Base-by-base conservation (phyloP, 2,329 filamentous ascomycete species). In the Penicillium sp. region DNA sequence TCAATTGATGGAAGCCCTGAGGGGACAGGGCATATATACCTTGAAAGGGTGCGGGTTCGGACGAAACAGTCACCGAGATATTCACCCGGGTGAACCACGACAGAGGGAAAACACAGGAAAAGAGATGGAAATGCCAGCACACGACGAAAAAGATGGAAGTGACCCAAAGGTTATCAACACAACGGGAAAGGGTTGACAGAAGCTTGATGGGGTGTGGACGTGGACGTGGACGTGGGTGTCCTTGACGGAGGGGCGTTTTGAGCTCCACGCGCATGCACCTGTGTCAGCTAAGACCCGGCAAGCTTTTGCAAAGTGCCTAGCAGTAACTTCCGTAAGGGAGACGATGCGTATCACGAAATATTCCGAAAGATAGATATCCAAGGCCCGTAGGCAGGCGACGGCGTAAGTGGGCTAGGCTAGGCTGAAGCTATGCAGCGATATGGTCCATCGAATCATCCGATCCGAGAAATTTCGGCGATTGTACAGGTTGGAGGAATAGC, bases 1-100 rank as follows among this genome's bases (percentile, higher is more conserved):
- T 51, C 31, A 35, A 41, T 46, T 5, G 7, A n/a, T 11, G 10
- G 18, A 31, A 13, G 9, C 27, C 35, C 24, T 22, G 35, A 20
- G 41, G 40, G 22, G 16, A 36, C 46, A 28, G 50, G 48, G 41
- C 50, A 50, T 54, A 56, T 53, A 46, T 60, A 57, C 56, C 58
- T 58, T 50, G 47, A 44, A 28, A 24, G n/a, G 38, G 22, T 33
- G 31, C 16, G 33, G 28, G 18, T 38, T 38, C 40, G 35, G 51
- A 36, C 31, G 30, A n/a, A 38, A 46, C 13, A 24, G 42, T 51
- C 44, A 56, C 50, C 50, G 28, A 42, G 46, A 18, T 31, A 53
- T 52, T 20, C 44, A 54, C 56, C 44, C 25, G 31, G 51, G 50
- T 47, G 18, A 50, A 55, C 38, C 31, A 50, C 27, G 20, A 46